Percentiles rank a stretch among this genome's conserved stretches.
phyloP scores from a whole-genome alignment of 257 asterid species.

The Nyctanthes arbortristis region DNA sequence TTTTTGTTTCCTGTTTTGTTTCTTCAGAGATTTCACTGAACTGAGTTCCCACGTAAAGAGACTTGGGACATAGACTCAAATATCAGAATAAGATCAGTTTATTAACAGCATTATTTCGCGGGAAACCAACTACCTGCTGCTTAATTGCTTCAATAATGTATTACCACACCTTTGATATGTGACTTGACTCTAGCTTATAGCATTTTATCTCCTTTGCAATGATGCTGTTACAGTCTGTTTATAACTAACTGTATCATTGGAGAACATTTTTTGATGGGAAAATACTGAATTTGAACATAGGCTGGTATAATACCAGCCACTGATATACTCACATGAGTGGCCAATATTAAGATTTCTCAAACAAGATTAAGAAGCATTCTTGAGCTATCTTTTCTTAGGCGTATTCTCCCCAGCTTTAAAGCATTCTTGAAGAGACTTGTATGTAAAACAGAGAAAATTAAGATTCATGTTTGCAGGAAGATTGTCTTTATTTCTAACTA shows the following conservation, averaged over 20 bases:
- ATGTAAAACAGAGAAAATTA: no score
- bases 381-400: background rate
- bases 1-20: background rate
- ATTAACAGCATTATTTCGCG: slow-evolving; percentile 13
- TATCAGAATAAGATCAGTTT: slow-evolving; percentile 39
- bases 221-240: background rate
- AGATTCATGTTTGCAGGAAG: background rate
- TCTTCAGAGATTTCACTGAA: slow-evolving; percentile 1
- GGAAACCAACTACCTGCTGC: slow-evolving; percentile 13
- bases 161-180: slow-evolving; percentile 3
- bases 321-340: no score
- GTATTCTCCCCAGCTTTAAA: no score
- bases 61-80: slow-evolving; percentile 26
- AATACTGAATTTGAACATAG: no score
- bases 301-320: no score
- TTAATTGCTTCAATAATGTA: slow-evolving; percentile 44
- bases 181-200: background rate
- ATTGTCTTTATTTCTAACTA: no score
- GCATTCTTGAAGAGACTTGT: no score
- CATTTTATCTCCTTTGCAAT: background rate
- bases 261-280: background rate
- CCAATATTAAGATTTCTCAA: no score
- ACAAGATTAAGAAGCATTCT: no score
- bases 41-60: background rate
- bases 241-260: background rate